phyloP scores from a whole-genome alignment of 2,329 filamentous ascomycete species.

The Claviceps pusilla region DNA sequence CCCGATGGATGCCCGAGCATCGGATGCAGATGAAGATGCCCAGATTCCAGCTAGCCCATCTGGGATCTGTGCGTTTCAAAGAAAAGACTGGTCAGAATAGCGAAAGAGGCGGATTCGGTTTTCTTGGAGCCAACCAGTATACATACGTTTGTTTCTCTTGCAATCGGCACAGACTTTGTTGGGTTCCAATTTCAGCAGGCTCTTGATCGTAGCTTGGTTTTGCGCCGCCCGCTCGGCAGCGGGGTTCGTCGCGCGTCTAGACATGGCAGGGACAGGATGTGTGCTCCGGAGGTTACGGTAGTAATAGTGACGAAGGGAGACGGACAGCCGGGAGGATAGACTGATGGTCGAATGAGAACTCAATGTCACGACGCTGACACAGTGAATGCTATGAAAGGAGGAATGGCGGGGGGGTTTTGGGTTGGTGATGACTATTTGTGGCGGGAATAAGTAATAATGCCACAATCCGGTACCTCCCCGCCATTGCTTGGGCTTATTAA shows the following conservation, averaged over 20 bases:
- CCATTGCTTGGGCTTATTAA: background rate
- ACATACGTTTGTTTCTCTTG: conserved; percentile 93
- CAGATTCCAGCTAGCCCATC: conserved; percentile 99
- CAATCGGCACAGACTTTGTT: conserved; percentile 98
- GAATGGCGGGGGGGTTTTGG: background rate
- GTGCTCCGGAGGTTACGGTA: background rate
- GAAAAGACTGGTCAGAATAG: conserved; percentile 1
- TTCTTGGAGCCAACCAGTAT: background rate
- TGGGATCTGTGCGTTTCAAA: conserved; percentile 50
- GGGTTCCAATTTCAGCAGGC: conserved; percentile 77
- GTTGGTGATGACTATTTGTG: background rate
- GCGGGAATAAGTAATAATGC: background rate
- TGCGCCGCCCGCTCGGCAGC: conserved; percentile 78
- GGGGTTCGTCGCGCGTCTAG: conserved; percentile 61
- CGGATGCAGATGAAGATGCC: conserved; percentile 96
- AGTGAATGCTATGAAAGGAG: background rate
- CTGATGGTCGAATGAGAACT: background rate
- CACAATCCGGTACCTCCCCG: background rate
- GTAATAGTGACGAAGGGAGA: conserved; percentile 7
- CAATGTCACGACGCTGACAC: background rate
- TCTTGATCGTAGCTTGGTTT: conserved; percentile 90
- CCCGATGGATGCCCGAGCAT: conserved; percentile 94
- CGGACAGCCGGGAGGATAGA: background rate
- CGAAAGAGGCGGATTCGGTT: background rate
- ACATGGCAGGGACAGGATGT: conserved; percentile 40